Evolutionary conservation across 2,329 filamentous ascomycete species (phyloP), one percentile per base, ranked within the genome.

Genomic region (Akanthomyces lecanii): DNA sequence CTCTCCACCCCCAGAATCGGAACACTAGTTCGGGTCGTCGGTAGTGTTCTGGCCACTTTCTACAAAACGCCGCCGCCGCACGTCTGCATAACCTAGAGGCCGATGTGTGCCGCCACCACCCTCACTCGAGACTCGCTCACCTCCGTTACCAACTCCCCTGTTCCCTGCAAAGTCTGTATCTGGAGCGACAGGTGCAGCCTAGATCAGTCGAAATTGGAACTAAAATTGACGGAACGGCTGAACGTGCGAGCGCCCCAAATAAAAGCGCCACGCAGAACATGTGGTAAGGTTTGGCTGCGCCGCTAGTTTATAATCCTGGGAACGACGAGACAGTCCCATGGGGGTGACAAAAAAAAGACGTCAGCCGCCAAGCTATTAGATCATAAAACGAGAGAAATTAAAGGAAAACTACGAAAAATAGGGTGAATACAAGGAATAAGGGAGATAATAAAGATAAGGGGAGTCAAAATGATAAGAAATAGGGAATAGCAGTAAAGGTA

Each of bases 241-340:
- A 23, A 48, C 45, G 28, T 14, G 23, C 10, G 16, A 33, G 10
- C 7, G 8, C n/a, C 56, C 33, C 44, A 50, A 40, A 44, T 30
- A 25, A 58, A 50, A 36, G 56, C 56, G 56, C 56, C 56, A 59
- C 45, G 56, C 30, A 53, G 18, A 21, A 12, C 28, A 21, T n/a
- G 28, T n/a, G 28, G 28, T 33, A 4, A 28, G 16, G 33, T 16
- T 28, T 16, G 44, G 45, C 45, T 30, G 28, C 5, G 42, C 33
- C 40, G 54, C 54, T 57, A 57, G 23, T 25, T 21, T 36, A 11
- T 50, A 12, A 36, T 36, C 1, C 33, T 14, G 42, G n/a, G 11
- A 21, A 25, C 18, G 40, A 47, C 25, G 42, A 44, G 25, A 45
- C 40, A 33, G 28, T 51, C 45, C 18, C 21, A 21, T 21, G 21